A percentile compares a stretch with the other conserved stretches of the same genome.
phyloP scores from a whole-genome alignment of 2,329 filamentous ascomycete genomes.

The Mollisiaceae sp. region DNA sequence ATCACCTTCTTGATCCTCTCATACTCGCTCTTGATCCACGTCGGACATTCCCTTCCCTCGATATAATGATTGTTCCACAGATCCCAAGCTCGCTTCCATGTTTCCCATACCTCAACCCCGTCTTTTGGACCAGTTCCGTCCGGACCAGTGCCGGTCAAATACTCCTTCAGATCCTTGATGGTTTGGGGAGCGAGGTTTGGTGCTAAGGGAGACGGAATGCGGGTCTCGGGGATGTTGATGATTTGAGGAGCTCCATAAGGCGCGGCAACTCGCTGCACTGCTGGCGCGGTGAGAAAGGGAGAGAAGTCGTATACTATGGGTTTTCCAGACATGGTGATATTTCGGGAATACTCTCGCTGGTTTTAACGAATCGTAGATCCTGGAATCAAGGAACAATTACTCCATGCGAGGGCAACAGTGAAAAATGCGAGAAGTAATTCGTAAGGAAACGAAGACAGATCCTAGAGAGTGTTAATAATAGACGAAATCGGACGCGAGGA shows the following conservation, averaged over 20 bases:
- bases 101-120: conserved; percentile 36
- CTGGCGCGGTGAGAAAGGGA: conserved; percentile 27
- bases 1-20: conserved; percentile 24
- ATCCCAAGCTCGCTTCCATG: conserved; percentile 42
- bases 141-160: conserved; percentile 17
- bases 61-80: conserved; percentile 42
- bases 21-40: conserved; percentile 33
- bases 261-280: conserved; percentile 12
- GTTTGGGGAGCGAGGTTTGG: conserved; percentile 28
- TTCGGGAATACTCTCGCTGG: background rate
- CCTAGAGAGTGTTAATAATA: conserved; percentile 14
- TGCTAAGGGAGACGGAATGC: conserved; percentile 32
- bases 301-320: conserved; percentile 27
- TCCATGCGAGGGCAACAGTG: background rate
- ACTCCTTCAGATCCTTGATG: conserved; percentile 24
- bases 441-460: conserved; percentile 4
- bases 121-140: background rate
- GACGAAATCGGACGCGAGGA: conserved; percentile 21
- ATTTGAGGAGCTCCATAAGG: conserved; percentile 20
- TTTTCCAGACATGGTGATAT: background rate
- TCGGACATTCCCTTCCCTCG: conserved; percentile 33
- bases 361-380: background rate
- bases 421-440: background rate
- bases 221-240: conserved; percentile 30
- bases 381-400: background rate